Base-by-base conservation (phyloP, 2,329 filamentous ascomycete genomes). In the Cercospora zeae-maydis region DNA sequence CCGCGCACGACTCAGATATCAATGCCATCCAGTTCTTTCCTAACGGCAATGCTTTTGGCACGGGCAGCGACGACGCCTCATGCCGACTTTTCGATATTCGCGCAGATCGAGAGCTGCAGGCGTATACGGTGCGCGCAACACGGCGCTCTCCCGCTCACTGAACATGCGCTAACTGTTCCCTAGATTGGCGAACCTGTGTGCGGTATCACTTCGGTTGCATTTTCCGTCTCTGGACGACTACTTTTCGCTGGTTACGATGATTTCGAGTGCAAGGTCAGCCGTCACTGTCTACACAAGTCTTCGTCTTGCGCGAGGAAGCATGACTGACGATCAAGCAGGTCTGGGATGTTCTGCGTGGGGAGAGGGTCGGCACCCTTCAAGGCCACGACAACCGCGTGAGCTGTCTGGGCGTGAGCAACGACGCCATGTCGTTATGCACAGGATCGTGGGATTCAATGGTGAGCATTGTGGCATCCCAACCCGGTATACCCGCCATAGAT, bases 21-120 rank as follows among this genome's bases (percentile, higher is more conserved):
- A 99, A 99, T 78, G 95, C 95, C 72, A 97, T 99, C 69, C 95
- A 98, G 77, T 99, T 98, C 83, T 98, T 98, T 87, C 95, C 95
- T 59, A 96, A 98, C 75, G 95, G 95, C 66, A 96, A 98, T 78
- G 96, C 95, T 27, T 98, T 99, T 75, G 95, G 96, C 69, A 98
- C 95, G 59, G 95, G 95, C 63, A 98, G 95, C 49, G 95, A 99
- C 73, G 95, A 99, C 76, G 95, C 95, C 59, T 96, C 93, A 39
- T 99, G 95, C 84, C 88, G 95, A 70, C 85, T 99, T 39, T 99
- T 99, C 75, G 95, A 99, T 78, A 97, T 99, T 75, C 91, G 95
- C 70, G 95, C 95, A 66, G 95, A 99, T 76, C 87, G 95, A 69
- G 87, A 89, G 74, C 80, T 89, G 33, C 88, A 88, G 75, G 85